Evolutionary conservation across 2,329 filamentous ascomycete species (phyloP), one percentile per base, ranked within the genome.

Genomic region (Pleomassaria siparia): DNA sequence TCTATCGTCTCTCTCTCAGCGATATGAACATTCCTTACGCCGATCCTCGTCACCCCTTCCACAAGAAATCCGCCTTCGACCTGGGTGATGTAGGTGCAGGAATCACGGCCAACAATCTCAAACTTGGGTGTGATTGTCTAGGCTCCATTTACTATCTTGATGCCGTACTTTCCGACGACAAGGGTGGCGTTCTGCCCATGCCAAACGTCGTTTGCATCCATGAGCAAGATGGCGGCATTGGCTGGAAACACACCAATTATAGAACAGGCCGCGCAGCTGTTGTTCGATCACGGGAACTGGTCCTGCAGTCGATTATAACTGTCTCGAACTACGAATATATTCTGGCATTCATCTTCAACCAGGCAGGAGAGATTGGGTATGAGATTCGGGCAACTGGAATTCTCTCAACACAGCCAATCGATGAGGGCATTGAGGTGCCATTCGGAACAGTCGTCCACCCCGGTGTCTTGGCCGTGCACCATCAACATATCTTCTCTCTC

Each of bases 281-380:
- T 4, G 79, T 80, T 15, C 79, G 85, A 16, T 83, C 80, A 53
- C 76, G 85, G 21, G 83, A 88, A 62, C 71, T 88, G 3, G 84
- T 88, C 1, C 64, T 88, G 5, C 85, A 88, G 62, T 82, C 80
- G 58, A 88, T 88, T 64, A 86, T 86, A 69, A 88, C 84, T 0
- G 82, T 88, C 4, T 78, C 83, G 10, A 88, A 88, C 70, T 88
- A 88, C 68, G 85, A 88, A 62, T 88, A 88, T 62, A 86, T 88
- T 56, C 76, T 88, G 29, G 84, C 84, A 2, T 88, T 85, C 69
- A 80, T 84, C 43, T 87, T 88, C 72, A 86, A 87, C 64, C 85
- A 88, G 63, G 84, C 84, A 2, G 85, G 82, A 46, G 83, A 86
- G 58, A 62, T 88, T 39, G 76, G 77, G 54, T 85, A 87, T 59